Base-by-base conservation (phyloP, 257 asterid genomes). In the Nicotiana benthamiana region DNA sequence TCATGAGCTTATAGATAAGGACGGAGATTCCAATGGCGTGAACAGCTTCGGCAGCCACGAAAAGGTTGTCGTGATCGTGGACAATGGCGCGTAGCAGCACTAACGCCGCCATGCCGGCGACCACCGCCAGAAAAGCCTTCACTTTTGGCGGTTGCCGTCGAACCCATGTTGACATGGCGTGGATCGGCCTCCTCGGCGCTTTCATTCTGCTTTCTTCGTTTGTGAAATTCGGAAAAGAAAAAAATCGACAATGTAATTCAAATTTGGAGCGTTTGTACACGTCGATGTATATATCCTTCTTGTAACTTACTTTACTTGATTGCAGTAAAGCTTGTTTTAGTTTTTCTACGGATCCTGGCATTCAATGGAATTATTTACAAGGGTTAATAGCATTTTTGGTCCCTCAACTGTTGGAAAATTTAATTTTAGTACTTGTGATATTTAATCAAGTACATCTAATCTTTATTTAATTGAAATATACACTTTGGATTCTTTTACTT, bases 111-210 rank as follows among this genome's bases (percentile, higher is more conserved):
- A 95, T 90, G 86, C 97, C 97, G 86, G 90, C 68, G 68, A 92
- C 84, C 5, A 93, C 96, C 78, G 93, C 98, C 22, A 95, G 91
- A 67, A 93, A 93, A 28, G 95, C 97, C 92, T 92, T 95, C 28
- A 92, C 97, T 89, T 93, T 95, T 1, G 98, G 95, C 78, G 97
- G 99, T 88, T 95, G 99, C 84, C 99, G 87, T 87, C 91, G 92
- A 26, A 93, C 89, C 99, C 99, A 95, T 75, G 86, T 72, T 83
- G 87, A 67, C 62, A 85, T 89, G 53, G 89, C 91, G 43, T 92
- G 95, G 93, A 95, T 90, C 90, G 97, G 94, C 89, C 90, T 89
- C 90, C 75, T 90, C 79, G 97, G 92, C 84, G 87, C 87, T 92
- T 85, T 92, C 87, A 86, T 85, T 81, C 84, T 81, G 68, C 67